Evolutionary conservation across 495 filamentous ascomycete genomes (phyloP), one percentile per base, ranked within the genome.

Genomic region (Daldinia decipiens): DNA sequence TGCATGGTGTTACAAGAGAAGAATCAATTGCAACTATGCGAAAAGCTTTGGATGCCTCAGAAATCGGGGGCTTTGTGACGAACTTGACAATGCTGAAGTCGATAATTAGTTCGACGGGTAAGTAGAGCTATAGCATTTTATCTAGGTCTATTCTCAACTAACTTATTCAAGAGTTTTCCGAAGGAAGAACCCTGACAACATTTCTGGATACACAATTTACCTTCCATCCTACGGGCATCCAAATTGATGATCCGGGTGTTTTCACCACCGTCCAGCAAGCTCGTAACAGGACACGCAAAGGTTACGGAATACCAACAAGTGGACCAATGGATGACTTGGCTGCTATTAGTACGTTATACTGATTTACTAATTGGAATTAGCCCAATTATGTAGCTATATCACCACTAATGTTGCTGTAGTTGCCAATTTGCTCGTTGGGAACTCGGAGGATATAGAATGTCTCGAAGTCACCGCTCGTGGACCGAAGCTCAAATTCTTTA

Each of bases 191-290:
- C 29, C 68, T 71, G 19, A 71, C 68, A 0, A 71, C 68, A 19
- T 71, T 71, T 15, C 57, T 71, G 4, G 68, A 71, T 15, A 62
- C 68, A 1, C 68, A 69, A 26, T 89, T 89, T 71, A 69, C 84
- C 21, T 88, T 81, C 68, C 67, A 67, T 2, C 82, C 84, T 3
- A 65, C 74, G 26, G 87, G 85, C 0, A 85, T 90, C 36, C 86
- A 90, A 68, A 82, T 90, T n/a, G 74, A 89, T 4, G 81, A 79
- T 9, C 78, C 79, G 13, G 88, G 87, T 13, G 78, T 84, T 4
- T 88, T 86, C 63, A 89, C 88, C 4, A 81, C 83, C 6, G 78
- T 90, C 5, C 83, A 91, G 71, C 88, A 91, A 60, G 84, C 82
- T 43, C 85, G 86, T 6, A 87, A 84, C 4, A 78, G 88, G n/a